Conservation (phyloP, 768 basidiomycete genomes). For the Phlegmacium glaucopus region DNA sequence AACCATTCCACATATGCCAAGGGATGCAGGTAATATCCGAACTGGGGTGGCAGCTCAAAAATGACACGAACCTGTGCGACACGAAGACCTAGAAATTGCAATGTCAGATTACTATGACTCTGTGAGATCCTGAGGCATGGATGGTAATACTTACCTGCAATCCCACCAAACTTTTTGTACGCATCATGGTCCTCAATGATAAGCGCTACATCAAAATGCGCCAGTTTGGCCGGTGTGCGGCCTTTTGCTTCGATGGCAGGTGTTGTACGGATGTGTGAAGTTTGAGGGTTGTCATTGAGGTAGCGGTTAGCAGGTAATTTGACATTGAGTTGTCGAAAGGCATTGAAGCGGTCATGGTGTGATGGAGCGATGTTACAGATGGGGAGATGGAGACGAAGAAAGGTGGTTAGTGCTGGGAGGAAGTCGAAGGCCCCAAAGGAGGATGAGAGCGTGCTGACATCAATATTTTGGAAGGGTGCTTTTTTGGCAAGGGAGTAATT, state of each 20-base stretch:
- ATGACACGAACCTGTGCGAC: conserved; percentile 17
- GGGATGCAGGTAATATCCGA: conserved; percentile 8
- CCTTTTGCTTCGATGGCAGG: background rate
- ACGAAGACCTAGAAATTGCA: conserved; percentile 11
- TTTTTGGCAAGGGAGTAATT: background rate
- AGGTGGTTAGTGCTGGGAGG: background rate
- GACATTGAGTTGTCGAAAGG: background rate
- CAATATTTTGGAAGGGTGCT: background rate
- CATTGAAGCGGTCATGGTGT: background rate
- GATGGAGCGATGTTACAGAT: background rate
- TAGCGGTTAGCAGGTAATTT: background rate
- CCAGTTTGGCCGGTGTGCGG: background rate
- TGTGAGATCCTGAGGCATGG: background rate
- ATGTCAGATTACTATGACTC: background rate
- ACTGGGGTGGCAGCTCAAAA: conserved; percentile 11
- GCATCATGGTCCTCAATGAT: background rate
- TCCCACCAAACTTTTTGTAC: too few relatives aligned
- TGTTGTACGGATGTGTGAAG: background rate
- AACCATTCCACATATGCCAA: conserved; percentile 23
- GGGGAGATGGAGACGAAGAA: background rate
- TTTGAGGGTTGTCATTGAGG: background rate
- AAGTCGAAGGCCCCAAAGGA: background rate
- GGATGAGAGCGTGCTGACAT: background rate
- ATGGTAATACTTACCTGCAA: too few relatives aligned
- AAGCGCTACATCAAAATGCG: background rate